Evolutionary conservation across 305 asterid species (phyloP), one percentile per base, ranked within the genome.

Genomic region (Vinca major): DNA sequence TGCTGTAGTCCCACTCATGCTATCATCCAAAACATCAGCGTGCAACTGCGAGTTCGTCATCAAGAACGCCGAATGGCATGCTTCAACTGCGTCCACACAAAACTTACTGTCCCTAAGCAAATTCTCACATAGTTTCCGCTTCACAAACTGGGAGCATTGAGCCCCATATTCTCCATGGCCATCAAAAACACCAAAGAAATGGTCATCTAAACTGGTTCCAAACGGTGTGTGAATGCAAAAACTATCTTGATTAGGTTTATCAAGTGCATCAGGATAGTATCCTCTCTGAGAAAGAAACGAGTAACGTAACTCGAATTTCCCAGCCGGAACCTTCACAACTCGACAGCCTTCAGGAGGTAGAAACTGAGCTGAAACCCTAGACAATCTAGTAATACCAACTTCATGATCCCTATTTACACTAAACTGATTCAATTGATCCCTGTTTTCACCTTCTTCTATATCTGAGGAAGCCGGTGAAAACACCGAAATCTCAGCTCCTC

Each of bases 1-100:
- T 41, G 98, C 96, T 68, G 98, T 92, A 67, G 98, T 92, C 58
- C 98, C 98, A 41, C 98, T 92, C 98, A 92, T 92, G 86, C 95
- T 86, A 83, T 92, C 98, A 81, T 92, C 98, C 78, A 89, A 20
- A 57, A 44, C 71, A 81, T 90, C 96, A 57, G 73, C 84, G 63
- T 88, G 96, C 80, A 92, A 76, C 72, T 90, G 95, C 2, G 90
- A 73, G 80, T 92, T 92, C 51, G 98, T 92, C 41, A 77, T 69
- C 85, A 90, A 77, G 80, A 86, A 92, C 66, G 95, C 88, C 39
- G 85, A 84, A 74, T 86, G 93, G 68, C 88, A 86, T 4, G 97
- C 96, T 78, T 86, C 97, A 9, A 87, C 95, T 57, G 89, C 88
- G 79, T 92, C 98, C 64, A 69, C 66, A 53, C 72, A 82, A 73